Base-by-base conservation (phyloP, 2,329 filamentous ascomycete species). In the Periglandula ipomoeae region DNA sequence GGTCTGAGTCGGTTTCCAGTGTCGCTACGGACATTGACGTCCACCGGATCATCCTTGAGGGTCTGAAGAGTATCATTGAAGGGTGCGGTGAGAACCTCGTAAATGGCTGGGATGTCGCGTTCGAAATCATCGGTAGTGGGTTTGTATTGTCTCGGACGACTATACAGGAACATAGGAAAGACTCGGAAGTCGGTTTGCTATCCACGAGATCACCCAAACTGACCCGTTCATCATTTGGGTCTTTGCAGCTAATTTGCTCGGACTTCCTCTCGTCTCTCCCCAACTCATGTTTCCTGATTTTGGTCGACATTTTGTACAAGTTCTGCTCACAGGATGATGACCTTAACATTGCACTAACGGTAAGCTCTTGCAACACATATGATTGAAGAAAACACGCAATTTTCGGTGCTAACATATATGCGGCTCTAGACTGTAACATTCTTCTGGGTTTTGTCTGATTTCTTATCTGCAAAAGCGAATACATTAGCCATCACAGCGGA, bases 361-460 rank as follows among this genome's bases (percentile, higher is more conserved):
- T 87, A 72, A 66, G 78, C 64, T 19, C 10, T 13, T 5, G 22
- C 15, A 34, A 26, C 10, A 11, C 3, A 34, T 13, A 41, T 17
- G 27, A 19, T 13, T 15, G 3, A 27, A 5, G 22, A 19, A 2
- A 13, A 15, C 3, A 30, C 5, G 7, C 17, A n/a, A n/a, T n/a
- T n/a, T n/a, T 5, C 9, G 3, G 13, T 44, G 22, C 46, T 54
- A 38, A 50, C 17, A 11, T 26, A n/a, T 35, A 10, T 13, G 23
- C 22, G n/a, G 11, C n/a, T 32, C 20, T 34, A 88, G 80, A 93
- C 90, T 1, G 87, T 95, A 8, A 95, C 91, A 0, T 93, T 95
- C 61, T 95, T 95, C 64, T 96, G 90, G 89, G 90, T 91, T 47
- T 78, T 96, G 7, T 95, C 91, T 0, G 90, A 96, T 64, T 93